Percentiles rank a stretch among this genome's conserved stretches.
Evolutionary conservation across 179 eudicot species (phyloP).

Genomic region (Beta corolliflora): DNA sequence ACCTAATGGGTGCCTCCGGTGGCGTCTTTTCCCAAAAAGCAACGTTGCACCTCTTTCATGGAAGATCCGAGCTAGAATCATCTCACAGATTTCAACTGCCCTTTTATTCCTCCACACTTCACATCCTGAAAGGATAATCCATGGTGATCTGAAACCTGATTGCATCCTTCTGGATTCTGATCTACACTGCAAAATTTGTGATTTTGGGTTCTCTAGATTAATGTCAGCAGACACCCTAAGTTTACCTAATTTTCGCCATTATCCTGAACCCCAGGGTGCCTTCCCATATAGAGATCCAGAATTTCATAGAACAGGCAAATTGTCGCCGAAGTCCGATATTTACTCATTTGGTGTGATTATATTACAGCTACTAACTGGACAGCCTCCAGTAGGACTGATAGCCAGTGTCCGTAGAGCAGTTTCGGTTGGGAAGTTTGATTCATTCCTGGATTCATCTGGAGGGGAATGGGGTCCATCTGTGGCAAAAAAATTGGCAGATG

Average conservation of each 20-base stretch:
- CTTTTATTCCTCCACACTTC: constrained; percentile 66
- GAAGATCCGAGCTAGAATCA: constrained; percentile 68
- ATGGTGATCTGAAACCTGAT: constrained; percentile 78
- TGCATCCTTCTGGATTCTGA: constrained; percentile 65
- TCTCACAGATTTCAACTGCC: constrained; percentile 66
- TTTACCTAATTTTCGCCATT: constrained; percentile 57
- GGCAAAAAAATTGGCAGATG: constrained; percentile 54
- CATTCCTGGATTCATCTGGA: constrained; percentile 67
- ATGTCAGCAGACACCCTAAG: constrained; percentile 44
- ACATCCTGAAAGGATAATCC: constrained; percentile 58
- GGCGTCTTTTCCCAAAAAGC: constrained; percentile 47
- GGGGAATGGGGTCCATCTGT: constrained; percentile 75
- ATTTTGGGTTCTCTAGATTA: constrained; percentile 60
- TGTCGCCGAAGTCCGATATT: constrained; percentile 66
- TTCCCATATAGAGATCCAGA: constrained; percentile 78
- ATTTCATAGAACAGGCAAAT: constrained; percentile 48
- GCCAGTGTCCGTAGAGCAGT: constrained; percentile 60
- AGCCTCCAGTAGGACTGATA: constrained; percentile 51
- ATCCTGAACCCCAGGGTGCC: constrained; percentile 54
- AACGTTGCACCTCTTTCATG: constrained; percentile 51
- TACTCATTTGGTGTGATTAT: constrained; percentile 74
- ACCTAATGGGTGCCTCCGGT: constrained; percentile 61
- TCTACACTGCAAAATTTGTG: constrained; percentile 63
- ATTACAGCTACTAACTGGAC: constrained; percentile 72
- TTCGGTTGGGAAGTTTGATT: constrained; percentile 47